Percentiles rank a stretch among this genome's conserved stretches.
Evolutionary conservation across 129 eudicot species (phyloP).

Genomic region (Chrysanthemum lavandulifolium): DNA sequence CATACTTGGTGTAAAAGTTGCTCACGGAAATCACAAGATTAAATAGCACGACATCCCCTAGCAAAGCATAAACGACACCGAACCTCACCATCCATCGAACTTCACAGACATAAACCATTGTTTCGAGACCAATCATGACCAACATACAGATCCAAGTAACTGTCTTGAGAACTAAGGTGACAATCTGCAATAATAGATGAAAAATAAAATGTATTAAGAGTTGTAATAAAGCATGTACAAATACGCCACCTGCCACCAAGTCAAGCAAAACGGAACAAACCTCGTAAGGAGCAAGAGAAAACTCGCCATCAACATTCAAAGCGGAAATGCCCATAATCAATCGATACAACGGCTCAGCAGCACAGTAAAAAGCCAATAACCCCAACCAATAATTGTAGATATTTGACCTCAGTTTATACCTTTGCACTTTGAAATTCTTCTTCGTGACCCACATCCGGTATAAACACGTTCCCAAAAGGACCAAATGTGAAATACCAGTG

Average conservation of each 20-base stretch:
- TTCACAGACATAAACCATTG: slow-evolving; percentile 69
- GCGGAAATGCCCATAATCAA: slow-evolving; percentile 77
- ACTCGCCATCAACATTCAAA: slow-evolving; percentile 65
- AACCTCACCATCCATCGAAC: slow-evolving; percentile 86
- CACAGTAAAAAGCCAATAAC: slow-evolving; percentile 59
- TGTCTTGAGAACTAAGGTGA: slow-evolving; percentile 66
- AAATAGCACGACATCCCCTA: slow-evolving; percentile 72
- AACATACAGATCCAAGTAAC: slow-evolving; percentile 81
- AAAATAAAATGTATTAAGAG: not conserved
- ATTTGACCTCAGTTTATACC: slow-evolving; percentile 64
- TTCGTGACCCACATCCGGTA: slow-evolving; percentile 66
- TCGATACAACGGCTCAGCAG: slow-evolving; percentile 78
- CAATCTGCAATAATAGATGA: slow-evolving; percentile 44
- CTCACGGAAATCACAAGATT: slow-evolving; percentile 61
- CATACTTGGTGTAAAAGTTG: slow-evolving; percentile 58
- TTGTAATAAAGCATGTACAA: not conserved
- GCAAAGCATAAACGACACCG: slow-evolving; percentile 69
- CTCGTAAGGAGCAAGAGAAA: slow-evolving; percentile 81
- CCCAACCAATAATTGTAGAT: slow-evolving; percentile 69
- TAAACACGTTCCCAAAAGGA: slow-evolving; percentile 55
- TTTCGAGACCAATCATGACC: slow-evolving; percentile 67
- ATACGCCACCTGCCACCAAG: slow-evolving; percentile 15
- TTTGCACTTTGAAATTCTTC: slow-evolving; percentile 53
- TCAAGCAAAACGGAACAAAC: slow-evolving; percentile 35
- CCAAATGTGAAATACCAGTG: slow-evolving; percentile 65